Evolutionary conservation across 192 early-diverging fungal genomes (phyloP).

Genomic region (Lobosporangium transversale): DNA sequence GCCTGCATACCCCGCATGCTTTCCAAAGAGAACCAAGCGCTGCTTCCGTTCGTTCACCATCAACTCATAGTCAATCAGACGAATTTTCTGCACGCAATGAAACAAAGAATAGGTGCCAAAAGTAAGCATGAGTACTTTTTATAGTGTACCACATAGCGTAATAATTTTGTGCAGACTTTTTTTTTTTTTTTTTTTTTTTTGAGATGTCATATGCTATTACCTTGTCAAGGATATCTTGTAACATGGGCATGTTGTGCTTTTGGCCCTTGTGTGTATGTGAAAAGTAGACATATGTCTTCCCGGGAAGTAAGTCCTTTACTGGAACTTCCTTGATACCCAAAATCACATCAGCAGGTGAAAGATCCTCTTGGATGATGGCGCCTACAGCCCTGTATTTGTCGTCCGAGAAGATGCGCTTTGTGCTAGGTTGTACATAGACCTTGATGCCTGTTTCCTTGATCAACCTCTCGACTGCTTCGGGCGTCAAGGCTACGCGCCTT

Average conservation of each 20-base stretch:
- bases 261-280: slow-evolving; percentile 99
- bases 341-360: slow-evolving; percentile 90
- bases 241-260: slow-evolving; percentile 90
- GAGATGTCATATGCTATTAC: slow-evolving; percentile 40
- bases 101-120: neutral
- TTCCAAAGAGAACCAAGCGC: slow-evolving; percentile 92
- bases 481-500: slow-evolving; percentile 89
- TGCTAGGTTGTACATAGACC: slow-evolving; percentile 92
- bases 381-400: slow-evolving; percentile 87
- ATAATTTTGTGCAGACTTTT: too few species aligned
- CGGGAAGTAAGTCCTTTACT: slow-evolving; percentile 76
- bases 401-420: slow-evolving; percentile 91
- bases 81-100: slow-evolving; percentile 69
- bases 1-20: slow-evolving; percentile 94
- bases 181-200: neutral
- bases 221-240: slow-evolving; percentile 90
- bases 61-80: slow-evolving; percentile 96
- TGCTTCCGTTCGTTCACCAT: slow-evolving; percentile 79
- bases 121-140: neutral
- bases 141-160: too few species aligned
- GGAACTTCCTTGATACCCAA: slow-evolving; percentile 98
- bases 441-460: slow-evolving; percentile 85
- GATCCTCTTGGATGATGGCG: slow-evolving; percentile 85
- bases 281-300: slow-evolving; percentile 95
- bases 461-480: slow-evolving; percentile 83